Evolutionary conservation across 495 filamentous ascomycete species (phyloP).

Genomic region (Penicillium arizonense): DNA sequence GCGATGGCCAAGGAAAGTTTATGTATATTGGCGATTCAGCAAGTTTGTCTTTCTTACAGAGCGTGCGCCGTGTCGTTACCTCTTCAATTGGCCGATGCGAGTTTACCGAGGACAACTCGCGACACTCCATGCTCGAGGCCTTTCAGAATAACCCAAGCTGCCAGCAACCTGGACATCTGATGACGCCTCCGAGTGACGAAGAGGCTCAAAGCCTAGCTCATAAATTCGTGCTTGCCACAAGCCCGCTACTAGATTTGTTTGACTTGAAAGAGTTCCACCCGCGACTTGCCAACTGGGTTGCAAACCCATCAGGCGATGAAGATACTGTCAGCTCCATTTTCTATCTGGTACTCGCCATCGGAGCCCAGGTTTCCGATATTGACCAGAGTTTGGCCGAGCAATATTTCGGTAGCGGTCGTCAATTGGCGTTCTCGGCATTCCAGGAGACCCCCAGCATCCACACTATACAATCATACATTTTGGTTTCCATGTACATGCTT

Average conservation of each 20-base stretch:
- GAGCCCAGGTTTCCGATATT: slow-evolving; percentile 54
- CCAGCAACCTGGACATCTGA: slow-evolving; percentile 22
- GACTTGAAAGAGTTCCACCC: slow-evolving; percentile 36
- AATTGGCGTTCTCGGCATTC: slow-evolving; percentile 53
- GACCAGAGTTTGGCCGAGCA: slow-evolving; percentile 39
- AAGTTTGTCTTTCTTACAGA: slow-evolving; percentile 67
- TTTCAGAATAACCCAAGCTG: slow-evolving; percentile 41
- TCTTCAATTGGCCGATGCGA: slow-evolving; percentile 61
- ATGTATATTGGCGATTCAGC: slow-evolving; percentile 75
- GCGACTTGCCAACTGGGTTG: slow-evolving; percentile 40
- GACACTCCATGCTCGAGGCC: slow-evolving; percentile 67
- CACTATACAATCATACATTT: slow-evolving; percentile 57
- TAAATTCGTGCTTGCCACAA: slow-evolving; percentile 44
- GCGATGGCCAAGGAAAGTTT: slow-evolving; percentile 53
- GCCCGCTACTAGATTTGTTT: slow-evolving; percentile 38
- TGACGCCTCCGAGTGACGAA: slow-evolving; percentile 30
- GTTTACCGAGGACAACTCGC: slow-evolving; percentile 67
- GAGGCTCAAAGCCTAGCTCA: slow-evolving; percentile 37
- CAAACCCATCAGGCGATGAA: slow-evolving; percentile 38
- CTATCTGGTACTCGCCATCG: slow-evolving; percentile 60
- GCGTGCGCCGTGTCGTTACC: slow-evolving; percentile 70
- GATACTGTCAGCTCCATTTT: slow-evolving; percentile 53
- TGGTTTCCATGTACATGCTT: slow-evolving; percentile 61
- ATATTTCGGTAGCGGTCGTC: slow-evolving; percentile 57
- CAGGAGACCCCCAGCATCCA: slow-evolving; percentile 54